A percentile compares a stretch with the other conserved stretches of the same genome.
These are phyloP conservation scores for Arbutus unedo DNA, from an alignment of 148 eudicot genomes.

Conservation along the genomic window DNA sequence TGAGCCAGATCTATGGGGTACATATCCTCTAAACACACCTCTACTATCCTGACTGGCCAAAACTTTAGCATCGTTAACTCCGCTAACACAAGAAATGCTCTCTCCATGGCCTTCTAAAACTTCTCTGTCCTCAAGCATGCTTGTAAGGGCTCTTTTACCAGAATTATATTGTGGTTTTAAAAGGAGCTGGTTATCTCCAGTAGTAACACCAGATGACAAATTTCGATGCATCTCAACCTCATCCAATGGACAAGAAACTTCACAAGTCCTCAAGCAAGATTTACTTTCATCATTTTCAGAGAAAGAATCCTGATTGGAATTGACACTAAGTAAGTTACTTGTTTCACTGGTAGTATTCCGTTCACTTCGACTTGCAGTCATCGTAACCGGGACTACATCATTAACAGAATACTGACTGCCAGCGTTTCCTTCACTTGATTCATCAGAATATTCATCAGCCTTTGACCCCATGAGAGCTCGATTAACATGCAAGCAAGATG, in stretches of 20 bases:
- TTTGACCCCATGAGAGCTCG: slow-evolving; percentile 33
- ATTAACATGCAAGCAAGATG: slow-evolving; percentile 40
- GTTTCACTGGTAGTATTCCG: slow-evolving; percentile 27
- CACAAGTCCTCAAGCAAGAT: slow-evolving; percentile 21
- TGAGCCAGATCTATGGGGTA: slow-evolving; percentile 15
- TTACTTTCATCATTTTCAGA: slow-evolving; percentile 33
- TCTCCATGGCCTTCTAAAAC: slow-evolving; percentile 32
- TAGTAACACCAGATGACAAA: slow-evolving; percentile 15
- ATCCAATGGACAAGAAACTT: slow-evolving; percentile 23
- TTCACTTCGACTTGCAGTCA: slow-evolving; percentile 12
- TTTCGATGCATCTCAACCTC: slow-evolving; percentile 30
- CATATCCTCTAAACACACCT: slow-evolving; percentile 16
- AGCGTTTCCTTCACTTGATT: slow-evolving; percentile 30
- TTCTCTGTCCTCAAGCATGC: slow-evolving; percentile 27
- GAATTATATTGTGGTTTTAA: slow-evolving; percentile 13
- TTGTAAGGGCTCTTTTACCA: slow-evolving; percentile 11
- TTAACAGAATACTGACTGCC: slow-evolving; percentile 28
- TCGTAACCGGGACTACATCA: slow-evolving; percentile 24
- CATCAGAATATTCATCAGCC: slow-evolving; percentile 41
- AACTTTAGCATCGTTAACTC: slow-evolving; percentile 23
- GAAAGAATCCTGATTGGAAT: slow-evolving; percentile 24
- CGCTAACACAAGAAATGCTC: slow-evolving; percentile 28
- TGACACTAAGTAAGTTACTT: slow-evolving; percentile 25
- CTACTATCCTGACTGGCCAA: slow-evolving; percentile 16
- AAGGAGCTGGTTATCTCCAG: slow-evolving; percentile 10